Base-by-base conservation (phyloP, 345 rosid species). In the Cardamine resedifolia region DNA sequence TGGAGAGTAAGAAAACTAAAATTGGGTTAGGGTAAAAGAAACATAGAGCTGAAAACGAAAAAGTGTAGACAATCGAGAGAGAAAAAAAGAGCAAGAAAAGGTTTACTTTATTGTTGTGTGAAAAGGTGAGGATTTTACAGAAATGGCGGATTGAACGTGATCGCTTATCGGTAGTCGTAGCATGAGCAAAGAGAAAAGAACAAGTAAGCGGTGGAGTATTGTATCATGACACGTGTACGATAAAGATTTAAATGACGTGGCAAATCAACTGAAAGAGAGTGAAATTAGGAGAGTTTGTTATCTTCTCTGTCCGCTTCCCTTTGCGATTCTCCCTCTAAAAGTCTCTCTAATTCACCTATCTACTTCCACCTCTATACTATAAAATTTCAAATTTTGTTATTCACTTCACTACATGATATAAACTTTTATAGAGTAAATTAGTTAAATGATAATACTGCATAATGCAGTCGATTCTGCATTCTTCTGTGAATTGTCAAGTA, bases 231-330 rank as follows among this genome's bases (percentile, higher is more conserved):
- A 73, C 70, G 74, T 68, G 72, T 48, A 24, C 4, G 28, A 38
- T 52, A 4, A 2, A 9, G 4, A 66, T 43, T 14, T 48, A 7
- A 21, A 7, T 38, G 24, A 71, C 66, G 70, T 61, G 72, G 68
- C 52, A 64, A 30, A 47, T 15, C 15, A 71, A 58, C 73, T 27
- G 43, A 66, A 57, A 56, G 8, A 50, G 63, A 43, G 73, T 10
- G 12, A 39, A 23, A 66, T 1, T 7, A 66, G 73, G 50, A 39
- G 28, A 39, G 41, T 39, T 39, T 58, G 73, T 63, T 56, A 51
- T 58, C 53, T 57, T 69, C 4, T 79, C n/a, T n/a, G 90, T 76
- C 95, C 97, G 92, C 58, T 87, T 91, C 92, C 82, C 74, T 31
- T 78, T 87, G 92, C 96, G 83, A 39, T 27, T 59, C 66, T 59